These are phyloP conservation scores for Neonectria punicea DNA, from an alignment of 2,329 filamentous ascomycete species.

Conservation along the genomic window DNA sequence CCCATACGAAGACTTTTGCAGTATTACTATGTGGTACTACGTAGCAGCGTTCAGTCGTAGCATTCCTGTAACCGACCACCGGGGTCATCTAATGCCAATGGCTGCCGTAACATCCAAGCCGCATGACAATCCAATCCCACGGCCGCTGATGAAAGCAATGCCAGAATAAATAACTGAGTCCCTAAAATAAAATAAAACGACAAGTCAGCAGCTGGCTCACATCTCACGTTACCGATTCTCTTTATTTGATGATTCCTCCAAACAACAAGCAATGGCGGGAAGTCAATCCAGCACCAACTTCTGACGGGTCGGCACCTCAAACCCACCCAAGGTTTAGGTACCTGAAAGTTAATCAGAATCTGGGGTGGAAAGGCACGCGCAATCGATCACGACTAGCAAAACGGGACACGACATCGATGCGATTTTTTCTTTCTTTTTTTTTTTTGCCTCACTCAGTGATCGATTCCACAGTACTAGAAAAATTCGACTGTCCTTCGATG, in stretches of 20 bases:
- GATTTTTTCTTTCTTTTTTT: background rate
- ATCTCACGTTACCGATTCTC: background rate
- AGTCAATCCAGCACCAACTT: background rate
- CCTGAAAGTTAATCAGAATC: conserved; percentile 1
- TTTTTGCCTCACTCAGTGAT: background rate
- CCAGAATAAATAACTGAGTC: background rate
- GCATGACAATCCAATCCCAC: background rate
- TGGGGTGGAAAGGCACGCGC: background rate
- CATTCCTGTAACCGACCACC: conserved; percentile 6
- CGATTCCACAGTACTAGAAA: background rate
- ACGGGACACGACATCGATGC: background rate
- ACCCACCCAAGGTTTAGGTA: conserved; percentile 2
- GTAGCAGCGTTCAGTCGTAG: background rate
- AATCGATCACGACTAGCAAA: background rate
- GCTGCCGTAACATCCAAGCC: background rate
- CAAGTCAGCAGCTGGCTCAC: background rate
- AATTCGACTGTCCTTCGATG: too few relatives aligned
- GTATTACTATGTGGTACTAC: background rate
- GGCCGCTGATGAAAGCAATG: background rate
- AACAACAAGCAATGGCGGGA: background rate
- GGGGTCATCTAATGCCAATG: background rate
- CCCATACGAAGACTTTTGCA: background rate
- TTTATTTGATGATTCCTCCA: background rate
- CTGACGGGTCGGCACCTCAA: background rate
- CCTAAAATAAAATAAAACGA: background rate